These are phyloP conservation scores for Penicillium odoratum DNA, from an alignment of 495 filamentous ascomycete genomes.

Conservation along the genomic window DNA sequence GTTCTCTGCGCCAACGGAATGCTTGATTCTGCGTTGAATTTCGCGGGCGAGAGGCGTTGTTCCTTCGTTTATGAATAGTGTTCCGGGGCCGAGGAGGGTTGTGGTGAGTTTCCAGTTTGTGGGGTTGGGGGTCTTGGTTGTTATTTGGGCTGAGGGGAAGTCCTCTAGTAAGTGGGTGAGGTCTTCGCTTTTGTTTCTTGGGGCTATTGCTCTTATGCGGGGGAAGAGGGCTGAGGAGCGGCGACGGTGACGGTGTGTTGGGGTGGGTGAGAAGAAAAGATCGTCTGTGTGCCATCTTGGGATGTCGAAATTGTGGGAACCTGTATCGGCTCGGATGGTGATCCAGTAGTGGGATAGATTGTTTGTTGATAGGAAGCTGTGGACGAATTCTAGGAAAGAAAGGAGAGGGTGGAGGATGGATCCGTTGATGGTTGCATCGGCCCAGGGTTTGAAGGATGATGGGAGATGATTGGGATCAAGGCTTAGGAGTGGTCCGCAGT, in stretches of 20 bases:
- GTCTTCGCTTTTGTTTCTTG: not conserved
- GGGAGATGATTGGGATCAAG: conserved; percentile 18
- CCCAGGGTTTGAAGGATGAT: conserved; percentile 28
- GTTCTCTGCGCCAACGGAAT: conserved; percentile 10
- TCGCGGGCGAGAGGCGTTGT: conserved; percentile 11
- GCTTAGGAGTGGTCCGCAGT: conserved; percentile 25
- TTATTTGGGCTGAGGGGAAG: conserved; percentile 10
- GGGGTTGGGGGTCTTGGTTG: conserved; percentile 11
- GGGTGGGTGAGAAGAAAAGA: conserved; percentile 21
- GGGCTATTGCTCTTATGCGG: not conserved
- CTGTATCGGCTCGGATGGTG: conserved; percentile 22
- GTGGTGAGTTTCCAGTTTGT: conserved; percentile 31
- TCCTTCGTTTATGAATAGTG: conserved; percentile 18
- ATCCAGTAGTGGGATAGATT: conserved; percentile 27
- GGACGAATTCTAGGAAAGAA: conserved; percentile 23
- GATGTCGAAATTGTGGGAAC: conserved; percentile 18
- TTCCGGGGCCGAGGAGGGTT: conserved; percentile 29
- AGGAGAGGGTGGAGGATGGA: conserved; percentile 16
- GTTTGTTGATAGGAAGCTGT: conserved; percentile 21
- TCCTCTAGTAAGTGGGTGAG: not conserved
- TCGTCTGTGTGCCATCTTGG: conserved; percentile 32
- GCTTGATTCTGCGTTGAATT: conserved; percentile 15
- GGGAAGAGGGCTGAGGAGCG: not conserved
- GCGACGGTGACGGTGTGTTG: not conserved
- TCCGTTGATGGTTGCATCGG: conserved; percentile 21